Conservation (phyloP, 441 rosid genomes). For the Raphanus hybrid region DNA sequence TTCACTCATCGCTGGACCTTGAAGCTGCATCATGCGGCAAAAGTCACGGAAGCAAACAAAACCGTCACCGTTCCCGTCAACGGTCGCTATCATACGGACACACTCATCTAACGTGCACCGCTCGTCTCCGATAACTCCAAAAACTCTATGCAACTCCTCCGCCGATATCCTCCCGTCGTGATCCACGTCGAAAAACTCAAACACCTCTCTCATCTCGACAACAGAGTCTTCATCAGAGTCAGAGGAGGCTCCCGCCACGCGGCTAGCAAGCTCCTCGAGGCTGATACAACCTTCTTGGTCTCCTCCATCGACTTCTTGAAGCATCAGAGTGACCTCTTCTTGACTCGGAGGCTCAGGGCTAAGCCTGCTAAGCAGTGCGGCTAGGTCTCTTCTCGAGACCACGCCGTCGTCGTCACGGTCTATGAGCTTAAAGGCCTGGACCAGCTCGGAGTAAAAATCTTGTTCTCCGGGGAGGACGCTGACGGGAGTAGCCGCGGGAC, state of each 20-base stretch:
- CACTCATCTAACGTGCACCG: conserved; percentile 88
- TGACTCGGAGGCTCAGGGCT: conserved; percentile 57
- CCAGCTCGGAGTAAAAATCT: conserved; percentile 47
- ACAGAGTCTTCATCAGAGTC: conserved; percentile 48
- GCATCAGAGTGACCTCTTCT: conserved; percentile 66
- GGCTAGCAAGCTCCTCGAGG: conserved; percentile 57
- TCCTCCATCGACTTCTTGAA: conserved; percentile 57
- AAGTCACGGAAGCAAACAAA: conserved; percentile 92
- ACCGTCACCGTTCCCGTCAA: conserved; percentile 76
- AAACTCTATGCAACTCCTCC: conserved; percentile 66
- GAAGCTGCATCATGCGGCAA: conserved; percentile 73
- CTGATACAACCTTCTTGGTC: conserved; percentile 50
- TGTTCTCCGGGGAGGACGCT: conserved; percentile 59
- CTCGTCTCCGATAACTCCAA: conserved; percentile 65
- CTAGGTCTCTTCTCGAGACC: conserved; percentile 61
- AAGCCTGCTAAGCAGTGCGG: conserved; percentile 56
- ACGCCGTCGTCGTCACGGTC: conserved; percentile 69
- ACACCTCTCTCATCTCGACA: conserved; percentile 80
- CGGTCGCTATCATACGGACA: conserved; percentile 80
- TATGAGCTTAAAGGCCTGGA: conserved; percentile 57
- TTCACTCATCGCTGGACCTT: conserved; percentile 34
- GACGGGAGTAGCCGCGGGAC: conserved; percentile 55
- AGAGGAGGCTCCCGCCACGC: conserved; percentile 46
- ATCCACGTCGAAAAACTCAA: conserved; percentile 77
- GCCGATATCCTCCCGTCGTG: conserved; percentile 83